Conservation (phyloP, 176 grass and related monocot genomes). For the Ananas comosus region DNA sequence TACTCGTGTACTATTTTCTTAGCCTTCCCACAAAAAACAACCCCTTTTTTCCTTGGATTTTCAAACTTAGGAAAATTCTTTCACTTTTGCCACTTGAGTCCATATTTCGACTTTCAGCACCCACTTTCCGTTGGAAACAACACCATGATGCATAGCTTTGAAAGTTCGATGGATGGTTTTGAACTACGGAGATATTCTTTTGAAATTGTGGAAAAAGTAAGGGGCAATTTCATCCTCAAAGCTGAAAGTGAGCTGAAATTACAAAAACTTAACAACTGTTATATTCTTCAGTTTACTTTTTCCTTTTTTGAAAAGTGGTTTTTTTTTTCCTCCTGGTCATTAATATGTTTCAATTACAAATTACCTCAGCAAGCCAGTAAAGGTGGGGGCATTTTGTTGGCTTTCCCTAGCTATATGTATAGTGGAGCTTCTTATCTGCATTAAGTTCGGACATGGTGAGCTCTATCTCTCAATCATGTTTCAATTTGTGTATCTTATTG, state of each 20-base stretch:
- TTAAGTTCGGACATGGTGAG: constrained; percentile 85
- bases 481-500: neutral
- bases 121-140: too few species aligned
- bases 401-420: constrained; percentile 93
- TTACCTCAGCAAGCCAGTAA: constrained; percentile 68
- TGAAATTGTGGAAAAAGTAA: too few species aligned
- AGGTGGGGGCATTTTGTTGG: constrained; percentile 97
- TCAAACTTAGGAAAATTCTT: neutral
- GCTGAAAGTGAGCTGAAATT: too few species aligned
- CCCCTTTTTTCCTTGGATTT: too few species aligned
- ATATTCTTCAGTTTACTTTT: neutral
- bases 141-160: too few species aligned
- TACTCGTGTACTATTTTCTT: too few species aligned
- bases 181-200: too few species aligned
- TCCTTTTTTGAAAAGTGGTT: too few species aligned
- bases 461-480: neutral
- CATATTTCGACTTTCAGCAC: neutral
- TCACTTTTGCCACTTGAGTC: neutral
- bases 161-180: too few species aligned
- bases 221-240: too few species aligned
- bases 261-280: too few species aligned
- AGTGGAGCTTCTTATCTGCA: constrained; percentile 88
- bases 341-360: neutral
- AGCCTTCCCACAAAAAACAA: too few species aligned
- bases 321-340: neutral